These are phyloP conservation scores for Berberis thunbergii DNA, from an alignment of 164 flowering plant genomes.

Conservation along the genomic window DNA sequence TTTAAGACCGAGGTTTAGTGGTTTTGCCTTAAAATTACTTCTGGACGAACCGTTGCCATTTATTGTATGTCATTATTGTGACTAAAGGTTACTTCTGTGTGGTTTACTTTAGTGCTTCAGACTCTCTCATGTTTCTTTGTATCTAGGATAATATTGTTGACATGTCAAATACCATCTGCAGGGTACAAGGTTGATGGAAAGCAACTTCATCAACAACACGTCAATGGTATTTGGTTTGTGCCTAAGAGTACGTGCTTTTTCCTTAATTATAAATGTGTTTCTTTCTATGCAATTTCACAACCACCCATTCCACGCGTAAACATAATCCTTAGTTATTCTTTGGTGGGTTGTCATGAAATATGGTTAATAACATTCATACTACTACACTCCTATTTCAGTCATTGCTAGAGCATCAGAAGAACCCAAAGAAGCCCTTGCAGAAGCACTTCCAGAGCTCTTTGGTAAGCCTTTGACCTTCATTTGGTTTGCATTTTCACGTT, in stretches of 20 bases:
- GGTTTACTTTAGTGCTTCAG: not conserved
- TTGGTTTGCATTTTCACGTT: constrained; percentile 1
- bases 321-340: not conserved
- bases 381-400: constrained; percentile 34
- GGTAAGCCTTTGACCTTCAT: constrained; percentile 28
- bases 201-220: constrained; percentile 91
- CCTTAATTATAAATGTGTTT: not conserved
- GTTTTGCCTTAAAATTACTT: not conserved
- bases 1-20: not conserved
- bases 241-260: constrained; percentile 52
- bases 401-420: constrained; percentile 83
- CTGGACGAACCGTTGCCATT: not conserved
- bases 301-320: too few species aligned
- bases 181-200: constrained; percentile 75
- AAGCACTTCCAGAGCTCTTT: constrained; percentile 79
- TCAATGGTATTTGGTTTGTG: constrained; percentile 90
- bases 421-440: constrained; percentile 66
- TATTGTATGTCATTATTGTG: not conserved
- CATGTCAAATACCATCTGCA: constrained; percentile 19
- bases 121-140: not conserved
- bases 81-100: not conserved
- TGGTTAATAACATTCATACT: not conserved
- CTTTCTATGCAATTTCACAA: too few species aligned
- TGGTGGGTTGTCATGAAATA: not conserved
- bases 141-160: not conserved